Conservation (phyloP, 371 early-diverging fungal species). For the Catenaria anguillulae region DNA sequence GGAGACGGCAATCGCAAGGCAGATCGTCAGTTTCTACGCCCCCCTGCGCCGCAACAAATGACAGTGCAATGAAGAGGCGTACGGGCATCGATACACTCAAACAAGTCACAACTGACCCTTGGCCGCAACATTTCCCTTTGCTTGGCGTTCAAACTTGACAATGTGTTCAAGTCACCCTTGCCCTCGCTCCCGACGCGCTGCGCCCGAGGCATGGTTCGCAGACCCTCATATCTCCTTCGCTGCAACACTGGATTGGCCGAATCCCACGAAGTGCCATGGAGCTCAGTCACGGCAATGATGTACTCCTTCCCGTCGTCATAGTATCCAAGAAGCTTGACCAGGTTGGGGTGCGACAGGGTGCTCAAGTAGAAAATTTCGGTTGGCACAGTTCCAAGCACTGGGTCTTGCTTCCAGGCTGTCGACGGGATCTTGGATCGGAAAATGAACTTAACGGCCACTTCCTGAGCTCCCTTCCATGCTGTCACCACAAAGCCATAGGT, state of each 20-base stretch:
- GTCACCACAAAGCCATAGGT: conserved; percentile 14
- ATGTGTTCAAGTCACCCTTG: conserved; percentile 5
- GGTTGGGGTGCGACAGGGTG: conserved; percentile 10
- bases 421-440: conserved; percentile 8
- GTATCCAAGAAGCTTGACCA: conserved; percentile 11
- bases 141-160: conserved; percentile 4
- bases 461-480: neutral
- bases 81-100: conserved; percentile 13
- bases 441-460: conserved; percentile 15
- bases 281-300: conserved; percentile 12
- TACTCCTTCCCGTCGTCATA: conserved; percentile 8
- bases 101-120: conserved; percentile 12
- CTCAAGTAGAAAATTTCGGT: conserved; percentile 8
- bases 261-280: conserved; percentile 13
- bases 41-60: too few species aligned
- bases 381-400: conserved; percentile 8
- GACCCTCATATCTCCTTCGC: neutral
- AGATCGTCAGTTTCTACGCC: neutral
- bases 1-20: neutral
- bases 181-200: neutral
- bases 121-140: conserved; percentile 6
- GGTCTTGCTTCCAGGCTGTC: conserved; percentile 10
- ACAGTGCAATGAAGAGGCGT: too few species aligned
- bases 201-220: neutral
- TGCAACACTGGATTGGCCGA: conserved; percentile 7